Base-by-base conservation (phyloP, 306 rosid species). In the Prunus campanulata region DNA sequence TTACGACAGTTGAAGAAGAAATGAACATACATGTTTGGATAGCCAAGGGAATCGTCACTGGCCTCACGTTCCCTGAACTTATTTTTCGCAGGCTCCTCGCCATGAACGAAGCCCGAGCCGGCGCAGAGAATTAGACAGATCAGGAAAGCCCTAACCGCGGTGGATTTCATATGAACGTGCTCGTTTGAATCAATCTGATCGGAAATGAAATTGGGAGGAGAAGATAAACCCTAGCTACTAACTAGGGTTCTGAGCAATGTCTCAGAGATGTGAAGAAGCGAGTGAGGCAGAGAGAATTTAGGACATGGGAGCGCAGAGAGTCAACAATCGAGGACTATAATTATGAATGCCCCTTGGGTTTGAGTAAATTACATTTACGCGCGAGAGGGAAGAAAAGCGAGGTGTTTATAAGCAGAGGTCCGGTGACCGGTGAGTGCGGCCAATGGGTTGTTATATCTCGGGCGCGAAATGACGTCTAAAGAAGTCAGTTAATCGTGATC, bases 31-130 rank as follows among this genome's bases (percentile, higher is more conserved):
- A 92, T 87, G 82, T 89, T 86, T 19, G 98, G 99, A 75, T 87
- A 96, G 39, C 89, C 91, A 39, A 89, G 87, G 71, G 87, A 72
- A 66, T 96, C 98, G 13, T 96, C 99, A 65, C 93, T 79, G 80
- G 99, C 99, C 84, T 88, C 93, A 5, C 98, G 98, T 42, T 88
- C 93, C 59, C 98, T 92, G 70, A 96, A 92, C 59, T 82, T 77
- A 60, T 87, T 91, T 71, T 82, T 89, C 83, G 84, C 82, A 66
- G 92, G 25, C 72, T 74, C 93, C 60, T 86, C 87, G 80, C 85
- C 86, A 75, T 86, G 82, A 72, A 80, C 86, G 74, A 76, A 72
- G 55, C 72, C 66, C 59, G 72, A 83, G 69, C 69, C 81, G 65
- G 83, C 24, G 62, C 51, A 86, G 20, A 89, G 80, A 79, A 88